A percentile compares a stretch with the other conserved stretches of the same genome.
These are phyloP conservation scores for Rhodotorula diobovata DNA, from an alignment of 768 basidiomycete genomes.

Conservation along the genomic window DNA sequence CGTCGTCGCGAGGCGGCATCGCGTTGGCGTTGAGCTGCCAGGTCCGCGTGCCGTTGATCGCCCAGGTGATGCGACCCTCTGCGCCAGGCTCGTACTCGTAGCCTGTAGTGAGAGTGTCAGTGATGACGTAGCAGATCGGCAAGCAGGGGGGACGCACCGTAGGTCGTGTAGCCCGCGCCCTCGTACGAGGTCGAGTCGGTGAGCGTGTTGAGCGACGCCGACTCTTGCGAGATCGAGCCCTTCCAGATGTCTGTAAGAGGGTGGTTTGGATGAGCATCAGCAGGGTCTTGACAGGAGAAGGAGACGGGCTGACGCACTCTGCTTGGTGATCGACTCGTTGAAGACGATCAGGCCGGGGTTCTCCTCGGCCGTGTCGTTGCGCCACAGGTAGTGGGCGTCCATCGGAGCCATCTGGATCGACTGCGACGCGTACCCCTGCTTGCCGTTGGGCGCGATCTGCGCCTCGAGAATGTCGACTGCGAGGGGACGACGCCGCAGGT, in stretches of 20 bases:
- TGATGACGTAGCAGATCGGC: too few species aligned
- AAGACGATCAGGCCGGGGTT: conserved; percentile 56
- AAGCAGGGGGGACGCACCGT: conserved; percentile 7
- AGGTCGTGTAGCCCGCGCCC: conserved; percentile 31
- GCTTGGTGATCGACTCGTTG: conserved; percentile 47
- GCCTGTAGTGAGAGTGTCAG: conserved; percentile 27
- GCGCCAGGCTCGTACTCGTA: conserved; percentile 42
- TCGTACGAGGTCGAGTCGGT: conserved; percentile 33
- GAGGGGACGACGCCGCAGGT: background rate
- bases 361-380: conserved; percentile 49
- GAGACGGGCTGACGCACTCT: background rate
- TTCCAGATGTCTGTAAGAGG: conserved; percentile 37
- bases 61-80: conserved; percentile 83
- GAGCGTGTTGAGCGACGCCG: conserved; percentile 33
- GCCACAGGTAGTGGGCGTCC: conserved; percentile 63
- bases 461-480: conserved; percentile 64
- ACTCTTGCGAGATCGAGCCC: conserved; percentile 34
- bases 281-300: background rate
- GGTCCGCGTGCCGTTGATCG: conserved; percentile 58
- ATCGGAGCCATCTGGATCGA: conserved; percentile 57
- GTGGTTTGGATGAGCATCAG: too few species aligned
- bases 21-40: conserved; percentile 69
- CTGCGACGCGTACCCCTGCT: conserved; percentile 65
- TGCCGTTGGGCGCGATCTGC: conserved; percentile 57
- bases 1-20: conserved; percentile 61